A percentile compares a stretch with the other conserved stretches of the same genome.
Conservation (phyloP, 228 moss, liverwort and hornwort species). For the Sphagnum magellanicum region DNA sequence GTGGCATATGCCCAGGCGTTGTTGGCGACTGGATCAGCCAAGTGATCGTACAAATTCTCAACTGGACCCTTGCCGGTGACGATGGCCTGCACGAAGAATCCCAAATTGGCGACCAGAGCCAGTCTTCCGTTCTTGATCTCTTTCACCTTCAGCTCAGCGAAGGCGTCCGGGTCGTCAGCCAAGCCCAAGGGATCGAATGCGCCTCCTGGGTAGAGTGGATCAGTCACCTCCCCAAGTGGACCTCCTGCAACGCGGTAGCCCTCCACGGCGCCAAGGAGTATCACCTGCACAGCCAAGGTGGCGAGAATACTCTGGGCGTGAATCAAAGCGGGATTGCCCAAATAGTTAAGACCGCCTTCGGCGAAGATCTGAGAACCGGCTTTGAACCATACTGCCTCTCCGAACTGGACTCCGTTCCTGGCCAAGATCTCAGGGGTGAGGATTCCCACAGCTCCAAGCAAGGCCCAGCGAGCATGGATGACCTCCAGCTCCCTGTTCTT, state of each 20-base stretch:
- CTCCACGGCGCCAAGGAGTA: constrained; percentile 16
- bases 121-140: constrained; percentile 16
- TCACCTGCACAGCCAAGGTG: constrained; percentile 23
- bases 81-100: constrained; percentile 17
- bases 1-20: constrained; percentile 21
- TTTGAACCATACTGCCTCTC: constrained; percentile 38
- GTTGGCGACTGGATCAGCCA: constrained; percentile 14
- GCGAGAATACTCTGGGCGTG: constrained; percentile 36
- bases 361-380: constrained; percentile 38
- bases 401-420: constrained; percentile 13
- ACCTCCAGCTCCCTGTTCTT: constrained; percentile 18
- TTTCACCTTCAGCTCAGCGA: constrained; percentile 18
- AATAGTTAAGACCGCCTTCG: constrained; percentile 17
- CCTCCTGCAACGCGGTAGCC: constrained; percentile 25
- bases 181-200: constrained; percentile 16
- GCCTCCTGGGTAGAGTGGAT: constrained; percentile 29
- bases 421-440: constrained; percentile 9
- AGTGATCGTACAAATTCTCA: constrained; percentile 10
- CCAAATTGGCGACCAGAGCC: constrained; percentile 12
- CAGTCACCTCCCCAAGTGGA: constrained; percentile 23
- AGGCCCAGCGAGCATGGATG: constrained; percentile 14
- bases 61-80: constrained; percentile 15
- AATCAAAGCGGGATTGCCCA: constrained; percentile 11
- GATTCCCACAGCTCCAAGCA: constrained; percentile 10
- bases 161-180: constrained; percentile 16